A percentile compares a stretch with the other conserved stretches of the same genome.
Evolutionary conservation across 345 rosid genomes (phyloP).

Genomic region (Syzygium oleosum): DNA sequence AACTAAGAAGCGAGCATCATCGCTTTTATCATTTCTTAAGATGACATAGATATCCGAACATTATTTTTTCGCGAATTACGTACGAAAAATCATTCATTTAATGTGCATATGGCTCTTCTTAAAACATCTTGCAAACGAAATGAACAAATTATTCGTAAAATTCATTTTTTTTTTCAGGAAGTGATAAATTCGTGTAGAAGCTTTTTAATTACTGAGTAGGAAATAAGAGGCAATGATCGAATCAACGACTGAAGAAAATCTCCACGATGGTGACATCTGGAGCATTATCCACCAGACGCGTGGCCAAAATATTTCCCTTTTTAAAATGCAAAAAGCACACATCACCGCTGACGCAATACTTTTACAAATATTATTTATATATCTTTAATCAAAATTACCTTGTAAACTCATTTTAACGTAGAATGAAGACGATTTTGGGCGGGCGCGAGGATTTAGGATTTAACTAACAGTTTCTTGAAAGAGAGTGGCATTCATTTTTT

Average conservation of each 20-base stretch:
- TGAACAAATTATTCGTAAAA: not conserved
- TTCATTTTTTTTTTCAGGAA: not conserved
- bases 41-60: not conserved
- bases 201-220: not conserved
- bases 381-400: not conserved
- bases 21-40: not conserved
- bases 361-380: not conserved
- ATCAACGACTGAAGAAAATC: no score
- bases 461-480: not conserved
- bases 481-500: not conserved
- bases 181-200: not conserved
- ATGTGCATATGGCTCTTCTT: not conserved
- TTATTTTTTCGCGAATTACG: not conserved
- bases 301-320: not conserved
- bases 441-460: not conserved
- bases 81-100: not conserved
- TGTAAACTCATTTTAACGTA: not conserved
- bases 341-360: not conserved
- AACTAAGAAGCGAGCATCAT: not conserved
- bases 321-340: not conserved
- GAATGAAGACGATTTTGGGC: no score
- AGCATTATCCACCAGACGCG: not conserved
- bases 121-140: not conserved
- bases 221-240: not conserved
- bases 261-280: not conserved